phyloP scores from a whole-genome alignment of 768 basidiomycete species.

The Mycena chlorophos region DNA sequence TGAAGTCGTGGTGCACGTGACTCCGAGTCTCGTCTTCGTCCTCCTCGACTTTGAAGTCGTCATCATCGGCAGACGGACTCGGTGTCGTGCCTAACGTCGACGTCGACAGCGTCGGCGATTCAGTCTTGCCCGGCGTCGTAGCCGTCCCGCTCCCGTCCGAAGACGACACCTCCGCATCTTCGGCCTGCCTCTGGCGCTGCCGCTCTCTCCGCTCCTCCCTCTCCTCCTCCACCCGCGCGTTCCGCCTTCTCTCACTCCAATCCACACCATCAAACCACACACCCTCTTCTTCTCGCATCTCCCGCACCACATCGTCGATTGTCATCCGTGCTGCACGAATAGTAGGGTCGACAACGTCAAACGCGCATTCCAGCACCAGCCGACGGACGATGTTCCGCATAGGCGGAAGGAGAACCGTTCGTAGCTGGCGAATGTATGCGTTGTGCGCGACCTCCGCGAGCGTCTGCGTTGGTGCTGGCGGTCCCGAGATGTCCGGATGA shows the following conservation, averaged over 20 bases:
- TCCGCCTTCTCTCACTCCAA: conserved; percentile 55
- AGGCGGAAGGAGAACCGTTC: conserved; percentile 59
- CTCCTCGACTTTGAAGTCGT: conserved; percentile 33
- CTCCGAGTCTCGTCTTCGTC: conserved; percentile 14
- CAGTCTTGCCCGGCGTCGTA: conserved; percentile 48
- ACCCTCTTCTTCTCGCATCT: conserved; percentile 59
- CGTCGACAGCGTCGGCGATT: conserved; percentile 71
- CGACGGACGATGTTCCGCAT: conserved; percentile 70
- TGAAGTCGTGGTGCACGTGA: conserved; percentile 25
- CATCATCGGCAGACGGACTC: conserved; percentile 58
- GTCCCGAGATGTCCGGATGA: conserved; percentile 45
- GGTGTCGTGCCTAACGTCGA: conserved; percentile 79
- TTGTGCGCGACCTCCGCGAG: conserved; percentile 67
- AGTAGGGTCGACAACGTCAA: conserved; percentile 52
- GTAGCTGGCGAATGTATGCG: conserved; percentile 59
- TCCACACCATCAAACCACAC: conserved; percentile 77
- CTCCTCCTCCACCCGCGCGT: conserved; percentile 33
- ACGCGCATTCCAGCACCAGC: conserved; percentile 62
- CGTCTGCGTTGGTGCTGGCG: conserved; percentile 57
- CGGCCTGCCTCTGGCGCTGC: conserved; percentile 45
- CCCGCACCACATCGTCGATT: conserved; percentile 58
- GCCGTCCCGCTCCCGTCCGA: conserved; percentile 33
- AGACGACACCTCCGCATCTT: conserved; percentile 50
- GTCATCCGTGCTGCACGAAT: conserved; percentile 55
- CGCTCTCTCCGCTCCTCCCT: conserved; percentile 28